Conservation (phyloP, 306 rosid species). For the Oemleria cerasiformis region DNA sequence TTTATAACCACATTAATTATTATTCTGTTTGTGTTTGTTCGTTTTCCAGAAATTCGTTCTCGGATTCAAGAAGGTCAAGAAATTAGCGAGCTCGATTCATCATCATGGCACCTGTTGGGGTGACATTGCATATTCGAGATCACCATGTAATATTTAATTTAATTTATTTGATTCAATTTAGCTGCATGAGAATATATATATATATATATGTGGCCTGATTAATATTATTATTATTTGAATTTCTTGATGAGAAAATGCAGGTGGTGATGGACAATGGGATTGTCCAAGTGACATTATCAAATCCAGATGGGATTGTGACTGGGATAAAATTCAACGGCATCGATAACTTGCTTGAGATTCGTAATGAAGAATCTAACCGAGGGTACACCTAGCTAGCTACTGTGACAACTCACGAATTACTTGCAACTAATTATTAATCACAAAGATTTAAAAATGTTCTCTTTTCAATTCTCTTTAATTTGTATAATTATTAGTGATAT, state of each 20-base stretch:
- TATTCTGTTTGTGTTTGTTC: too few species aligned
- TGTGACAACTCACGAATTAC: not conserved
- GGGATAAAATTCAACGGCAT: constrained; percentile 61
- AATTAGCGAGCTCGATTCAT: not conserved
- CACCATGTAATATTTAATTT: constrained; percentile 34
- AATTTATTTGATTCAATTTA: too few species aligned
- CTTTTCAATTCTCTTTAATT: not conserved
- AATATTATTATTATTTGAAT: not conserved
- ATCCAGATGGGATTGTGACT: constrained; percentile 70
- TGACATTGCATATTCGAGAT: constrained; percentile 39
- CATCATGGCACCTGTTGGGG: constrained; percentile 51
- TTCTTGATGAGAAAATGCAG: constrained; percentile 25
- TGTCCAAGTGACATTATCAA: constrained; percentile 60
- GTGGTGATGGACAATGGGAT: constrained; percentile 78
- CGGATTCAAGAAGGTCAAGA: not conserved
- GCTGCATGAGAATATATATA: too few species aligned
- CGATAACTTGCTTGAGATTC: constrained; percentile 68
- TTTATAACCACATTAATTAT: too few species aligned
- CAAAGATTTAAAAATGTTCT: not conserved
- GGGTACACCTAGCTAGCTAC: constrained; percentile 43
- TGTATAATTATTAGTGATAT: not conserved
- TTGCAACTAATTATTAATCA: not conserved
- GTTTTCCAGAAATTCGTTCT: not conserved
- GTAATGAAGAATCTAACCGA: constrained; percentile 38
- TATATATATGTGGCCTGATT: too few species aligned